phyloP scores from a whole-genome alignment of 345 rosid genomes.

The Camelina neglecta region DNA sequence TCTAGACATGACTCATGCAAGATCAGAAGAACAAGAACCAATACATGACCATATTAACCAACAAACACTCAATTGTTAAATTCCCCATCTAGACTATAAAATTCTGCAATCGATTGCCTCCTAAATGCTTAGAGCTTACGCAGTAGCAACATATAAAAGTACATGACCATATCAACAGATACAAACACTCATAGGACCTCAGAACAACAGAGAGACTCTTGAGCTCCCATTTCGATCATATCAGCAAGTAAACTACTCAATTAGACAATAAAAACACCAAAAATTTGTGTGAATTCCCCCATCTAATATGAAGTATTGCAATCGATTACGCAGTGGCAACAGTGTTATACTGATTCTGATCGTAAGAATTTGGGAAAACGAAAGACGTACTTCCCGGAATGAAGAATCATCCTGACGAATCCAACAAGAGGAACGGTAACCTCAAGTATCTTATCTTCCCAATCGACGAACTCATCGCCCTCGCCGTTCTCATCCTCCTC shows the following conservation, averaged over 20 bases:
- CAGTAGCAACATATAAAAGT: too few species aligned
- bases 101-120: neutral
- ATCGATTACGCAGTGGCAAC: neutral
- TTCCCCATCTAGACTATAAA: neutral
- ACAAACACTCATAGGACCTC: neutral
- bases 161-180: too few species aligned
- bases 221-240: neutral
- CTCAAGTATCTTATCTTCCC: slow-evolving; percentile 87
- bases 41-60: neutral
- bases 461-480: slow-evolving; percentile 49
- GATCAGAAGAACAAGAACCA: neutral
- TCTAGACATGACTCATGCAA: neutral
- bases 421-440: slow-evolving; percentile 95
- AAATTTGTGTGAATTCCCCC: neutral
- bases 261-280: neutral
- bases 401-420: slow-evolving; percentile 88
- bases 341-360: neutral
- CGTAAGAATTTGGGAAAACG: neutral
- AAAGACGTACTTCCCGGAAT: slow-evolving; percentile 69
- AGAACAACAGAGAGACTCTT: too few species aligned
- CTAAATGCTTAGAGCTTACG: neutral
- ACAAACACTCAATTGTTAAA: neutral
- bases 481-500: slow-evolving; percentile 43
- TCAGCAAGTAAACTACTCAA: neutral
- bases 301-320: neutral